Evolutionary conservation across 2,329 filamentous ascomycete species (phyloP).

Genomic region (Pseudopithomyces maydicus): DNA sequence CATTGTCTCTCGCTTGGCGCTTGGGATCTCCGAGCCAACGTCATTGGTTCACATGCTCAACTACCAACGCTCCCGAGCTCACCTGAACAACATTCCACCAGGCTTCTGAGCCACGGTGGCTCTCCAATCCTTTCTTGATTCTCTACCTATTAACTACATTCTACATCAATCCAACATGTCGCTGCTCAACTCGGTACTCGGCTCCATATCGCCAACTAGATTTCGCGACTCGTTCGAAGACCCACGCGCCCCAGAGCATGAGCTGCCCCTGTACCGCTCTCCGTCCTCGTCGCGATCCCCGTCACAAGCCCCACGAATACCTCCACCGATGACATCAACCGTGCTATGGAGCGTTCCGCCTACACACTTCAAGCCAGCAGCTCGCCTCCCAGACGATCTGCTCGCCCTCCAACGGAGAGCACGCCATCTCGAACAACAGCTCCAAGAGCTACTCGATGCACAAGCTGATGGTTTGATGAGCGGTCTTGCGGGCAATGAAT

Average conservation of each 20-base stretch:
- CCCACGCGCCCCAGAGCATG: slow-evolving; percentile 39
- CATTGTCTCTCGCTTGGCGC: slow-evolving; percentile 19
- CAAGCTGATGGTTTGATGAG: slow-evolving; percentile 63
- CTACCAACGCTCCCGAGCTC: slow-evolving; percentile 23
- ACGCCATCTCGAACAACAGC: slow-evolving; percentile 59
- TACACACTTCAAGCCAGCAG: slow-evolving; percentile 27
- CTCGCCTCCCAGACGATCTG: slow-evolving; percentile 47
- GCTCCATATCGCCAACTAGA: slow-evolving; percentile 35
- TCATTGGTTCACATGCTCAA: slow-evolving; percentile 40
- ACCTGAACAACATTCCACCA: slow-evolving; percentile 21
- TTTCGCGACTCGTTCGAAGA: slow-evolving; percentile 44
- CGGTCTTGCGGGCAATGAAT: slow-evolving; percentile 48
- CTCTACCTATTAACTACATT: slow-evolving; percentile 2
- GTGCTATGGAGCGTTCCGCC: slow-evolving; percentile 37
- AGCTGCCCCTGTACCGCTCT: slow-evolving; percentile 40
- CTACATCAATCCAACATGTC: slow-evolving; percentile 28
- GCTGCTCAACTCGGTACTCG: slow-evolving; percentile 42
- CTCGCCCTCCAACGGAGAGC: slow-evolving; percentile 59
- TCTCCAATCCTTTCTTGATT: not conserved
- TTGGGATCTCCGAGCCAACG: slow-evolving; percentile 20
- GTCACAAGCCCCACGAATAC: slow-evolving; percentile 35
- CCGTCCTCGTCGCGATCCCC: slow-evolving; percentile 33
- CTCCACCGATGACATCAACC: slow-evolving; percentile 39
- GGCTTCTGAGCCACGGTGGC: slow-evolving; percentile 5
- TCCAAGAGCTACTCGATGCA: slow-evolving; percentile 65